Conservation (phyloP, 106 monocot genomes). For the Alisma plantagoaquatica region DNA sequence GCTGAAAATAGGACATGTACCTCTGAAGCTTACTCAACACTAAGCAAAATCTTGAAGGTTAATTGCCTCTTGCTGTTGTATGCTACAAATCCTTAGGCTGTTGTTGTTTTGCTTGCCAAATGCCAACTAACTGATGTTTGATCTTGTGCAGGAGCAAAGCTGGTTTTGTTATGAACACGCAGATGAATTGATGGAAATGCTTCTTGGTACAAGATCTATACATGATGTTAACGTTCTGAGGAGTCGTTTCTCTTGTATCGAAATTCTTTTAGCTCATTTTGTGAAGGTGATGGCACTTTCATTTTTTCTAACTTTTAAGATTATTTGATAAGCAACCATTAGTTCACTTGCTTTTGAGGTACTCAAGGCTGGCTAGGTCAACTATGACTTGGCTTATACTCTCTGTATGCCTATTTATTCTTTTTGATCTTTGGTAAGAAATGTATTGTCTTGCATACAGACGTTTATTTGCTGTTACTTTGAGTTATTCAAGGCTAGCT, state of each 20-base stretch:
- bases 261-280: conserved; percentile 61
- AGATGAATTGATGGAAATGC: conserved; percentile 62
- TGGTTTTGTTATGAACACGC: conserved; percentile 41
- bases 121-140: no score
- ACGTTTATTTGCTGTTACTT: no score
- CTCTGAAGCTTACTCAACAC: conserved; percentile 34
- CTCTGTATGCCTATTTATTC: not conserved
- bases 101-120: no score
- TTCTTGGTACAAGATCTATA: conserved; percentile 29
- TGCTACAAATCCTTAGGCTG: no score
- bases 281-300: conserved; percentile 73
- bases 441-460: no score
- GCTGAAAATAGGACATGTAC: conserved; percentile 23
- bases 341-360: not conserved
- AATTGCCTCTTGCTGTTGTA: no score
- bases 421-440: no score
- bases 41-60: conserved; percentile 81
- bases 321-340: not conserved
- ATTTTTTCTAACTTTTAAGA: not conserved
- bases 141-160: conserved; percentile 44
- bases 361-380: no score
- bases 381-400: no score
- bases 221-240: conserved; percentile 27
- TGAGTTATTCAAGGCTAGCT: no score
- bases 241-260: conserved; percentile 55